Conservation (phyloP, 352 stramenopile genomes). For the Phytophthora citrophthora region DNA sequence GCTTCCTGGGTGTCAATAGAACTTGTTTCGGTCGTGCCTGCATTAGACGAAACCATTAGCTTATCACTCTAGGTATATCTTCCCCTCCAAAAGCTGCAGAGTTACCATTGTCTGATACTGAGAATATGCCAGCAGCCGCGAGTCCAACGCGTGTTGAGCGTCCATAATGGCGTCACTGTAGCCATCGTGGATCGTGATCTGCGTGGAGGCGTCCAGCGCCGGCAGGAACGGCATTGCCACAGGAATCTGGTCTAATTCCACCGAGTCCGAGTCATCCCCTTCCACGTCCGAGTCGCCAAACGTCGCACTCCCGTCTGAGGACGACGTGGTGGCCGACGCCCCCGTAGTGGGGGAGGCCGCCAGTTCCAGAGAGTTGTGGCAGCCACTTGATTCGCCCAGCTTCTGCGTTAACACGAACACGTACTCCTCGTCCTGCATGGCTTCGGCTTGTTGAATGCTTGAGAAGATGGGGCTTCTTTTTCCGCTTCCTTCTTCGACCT, state of each 20-base stretch:
- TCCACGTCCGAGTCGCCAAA: conserved; percentile 43
- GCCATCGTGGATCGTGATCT: conserved; percentile 86
- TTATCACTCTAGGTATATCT: neutral
- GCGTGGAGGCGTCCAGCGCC: conserved; percentile 80
- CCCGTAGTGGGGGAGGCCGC: conserved; percentile 23
- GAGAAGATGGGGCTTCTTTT: no score
- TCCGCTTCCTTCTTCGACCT: no score
- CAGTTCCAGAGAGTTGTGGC: conserved; percentile 37
- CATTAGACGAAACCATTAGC: conserved; percentile 1
- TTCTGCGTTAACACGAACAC: conserved; percentile 69
- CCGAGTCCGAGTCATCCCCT: conserved; percentile 40
- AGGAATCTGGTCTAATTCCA: conserved; percentile 58
- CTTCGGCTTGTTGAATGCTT: conserved; percentile 2
- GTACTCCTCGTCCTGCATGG: conserved; percentile 59
- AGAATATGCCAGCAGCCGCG: conserved; percentile 81
- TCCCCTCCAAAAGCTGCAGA: neutral
- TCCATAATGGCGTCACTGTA: conserved; percentile 81
- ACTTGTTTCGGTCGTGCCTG: conserved; percentile 65
- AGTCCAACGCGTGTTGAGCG: conserved; percentile 77
- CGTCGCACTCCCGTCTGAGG: conserved; percentile 34
- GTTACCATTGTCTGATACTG: conserved; percentile 84
- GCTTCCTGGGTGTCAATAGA: conserved; percentile 66
- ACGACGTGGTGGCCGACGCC: conserved; percentile 31
- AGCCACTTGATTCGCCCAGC: conserved; percentile 32
- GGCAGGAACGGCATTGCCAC: conserved; percentile 72